A percentile compares a stretch with the other conserved stretches of the same genome.
Evolutionary conservation across 495 filamentous ascomycete genomes (phyloP).

Genomic region (Penicillium daleae): DNA sequence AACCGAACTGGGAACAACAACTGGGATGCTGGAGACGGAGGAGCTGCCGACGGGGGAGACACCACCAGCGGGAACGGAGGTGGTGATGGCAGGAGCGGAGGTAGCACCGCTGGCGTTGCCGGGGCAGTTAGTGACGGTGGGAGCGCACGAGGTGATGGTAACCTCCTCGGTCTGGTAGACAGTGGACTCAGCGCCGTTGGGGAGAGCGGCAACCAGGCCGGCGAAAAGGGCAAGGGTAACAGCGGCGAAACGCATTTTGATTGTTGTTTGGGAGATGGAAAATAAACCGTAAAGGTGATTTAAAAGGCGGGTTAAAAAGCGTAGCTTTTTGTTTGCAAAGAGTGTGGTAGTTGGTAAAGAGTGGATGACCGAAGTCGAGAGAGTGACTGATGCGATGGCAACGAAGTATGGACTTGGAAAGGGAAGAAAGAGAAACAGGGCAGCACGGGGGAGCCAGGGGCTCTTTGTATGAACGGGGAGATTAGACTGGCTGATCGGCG

Average conservation of each 20-base stretch:
- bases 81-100: conserved; percentile 22
- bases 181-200: conserved; percentile 43
- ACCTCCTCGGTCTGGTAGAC: conserved; percentile 59
- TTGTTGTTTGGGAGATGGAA: conserved; percentile 28
- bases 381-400: conserved; percentile 43
- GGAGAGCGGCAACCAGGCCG: conserved; percentile 47
- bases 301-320: conserved; percentile 31
- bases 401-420: conserved; percentile 46
- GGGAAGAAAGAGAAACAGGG: conserved; percentile 35
- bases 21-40: conserved; percentile 15
- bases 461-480: conserved; percentile 53
- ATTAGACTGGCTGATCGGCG: conserved; percentile 46
- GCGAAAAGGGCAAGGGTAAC: conserved; percentile 55
- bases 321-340: conserved; percentile 41
- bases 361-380: conserved; percentile 60
- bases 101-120: conserved; percentile 18
- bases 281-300: conserved; percentile 44
- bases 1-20: conserved; percentile 6
- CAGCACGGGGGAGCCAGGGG: conserved; percentile 33
- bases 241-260: conserved; percentile 61
- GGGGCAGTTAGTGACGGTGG: conserved; percentile 63
- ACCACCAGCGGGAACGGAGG: conserved; percentile 18
- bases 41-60: conserved; percentile 25
- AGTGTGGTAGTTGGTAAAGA: conserved; percentile 57
- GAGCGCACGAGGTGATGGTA: conserved; percentile 63